phyloP scores from a whole-genome alignment of 2,329 filamentous ascomycete genomes.

The Scytalidium lignicola region DNA sequence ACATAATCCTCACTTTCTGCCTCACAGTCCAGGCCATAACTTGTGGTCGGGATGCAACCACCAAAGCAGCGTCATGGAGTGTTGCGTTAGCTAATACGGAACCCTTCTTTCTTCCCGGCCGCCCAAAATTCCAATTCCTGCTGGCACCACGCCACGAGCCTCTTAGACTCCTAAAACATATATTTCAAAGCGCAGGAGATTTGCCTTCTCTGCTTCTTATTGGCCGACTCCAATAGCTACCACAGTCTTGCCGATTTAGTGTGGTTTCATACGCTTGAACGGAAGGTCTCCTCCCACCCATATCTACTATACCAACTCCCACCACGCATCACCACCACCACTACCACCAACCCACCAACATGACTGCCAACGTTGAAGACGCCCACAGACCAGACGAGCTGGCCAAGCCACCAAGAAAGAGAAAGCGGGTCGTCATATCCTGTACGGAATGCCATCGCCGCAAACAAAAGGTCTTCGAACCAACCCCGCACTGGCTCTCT shows the following conservation, averaged over 20 bases:
- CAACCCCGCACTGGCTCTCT: background rate
- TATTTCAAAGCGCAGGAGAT: no score
- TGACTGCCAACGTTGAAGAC: background rate
- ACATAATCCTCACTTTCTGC: background rate
- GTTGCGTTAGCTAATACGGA: background rate
- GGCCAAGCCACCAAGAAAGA: slow-evolving; percentile 42
- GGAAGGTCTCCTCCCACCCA: no score
- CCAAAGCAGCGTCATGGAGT: background rate
- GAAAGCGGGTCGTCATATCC: slow-evolving; percentile 55
- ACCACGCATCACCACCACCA: no score
- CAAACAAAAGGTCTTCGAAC: slow-evolving; percentile 37
- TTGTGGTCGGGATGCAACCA: background rate
- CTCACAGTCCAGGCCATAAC: background rate
- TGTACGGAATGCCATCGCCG: slow-evolving; percentile 60
- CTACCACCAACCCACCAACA: background rate
- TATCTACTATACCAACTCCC: no score
- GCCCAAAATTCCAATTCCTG: no score
- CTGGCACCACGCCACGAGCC: no score
- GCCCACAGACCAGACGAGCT: background rate
- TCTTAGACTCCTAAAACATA: no score
- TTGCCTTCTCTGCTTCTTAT: no score
- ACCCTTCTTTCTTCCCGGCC: no score
- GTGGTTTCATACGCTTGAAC: no score
- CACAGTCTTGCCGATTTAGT: no score
- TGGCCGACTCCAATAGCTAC: no score